These are phyloP conservation scores for Botryotinia convoluta DNA, from an alignment of 2,329 filamentous ascomycete species.

Conservation along the genomic window DNA sequence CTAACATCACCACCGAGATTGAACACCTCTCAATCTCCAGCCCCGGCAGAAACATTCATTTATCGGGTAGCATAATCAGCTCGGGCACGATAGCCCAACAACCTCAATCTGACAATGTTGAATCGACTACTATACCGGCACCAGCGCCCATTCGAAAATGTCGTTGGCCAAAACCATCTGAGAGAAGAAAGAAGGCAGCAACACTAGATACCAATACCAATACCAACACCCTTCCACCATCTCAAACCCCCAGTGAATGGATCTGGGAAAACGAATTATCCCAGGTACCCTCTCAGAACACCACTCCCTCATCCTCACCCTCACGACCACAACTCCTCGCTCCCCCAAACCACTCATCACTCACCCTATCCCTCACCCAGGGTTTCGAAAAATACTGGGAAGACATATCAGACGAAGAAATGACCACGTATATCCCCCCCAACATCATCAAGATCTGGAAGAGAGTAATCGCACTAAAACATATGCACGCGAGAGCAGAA, in stretches of 20 bases:
- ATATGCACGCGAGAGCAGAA: not conserved
- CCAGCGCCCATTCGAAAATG: not conserved
- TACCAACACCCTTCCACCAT: not conserved
- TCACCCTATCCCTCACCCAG: not conserved
- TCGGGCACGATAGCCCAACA: not conserved
- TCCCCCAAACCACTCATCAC: too few species aligned
- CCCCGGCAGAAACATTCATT: not conserved
- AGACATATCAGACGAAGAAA: not conserved
- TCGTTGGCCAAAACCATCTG: not conserved
- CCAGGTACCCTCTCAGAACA: fast-evolving
- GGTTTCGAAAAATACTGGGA: not conserved
- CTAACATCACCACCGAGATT: not conserved
- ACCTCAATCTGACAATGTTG: not conserved
- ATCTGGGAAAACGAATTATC: too few species aligned
- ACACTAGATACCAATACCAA: not conserved
- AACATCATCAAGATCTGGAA: not conserved
- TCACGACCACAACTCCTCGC: too few species aligned
- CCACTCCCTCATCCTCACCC: too few species aligned
- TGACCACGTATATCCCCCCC: not conserved
- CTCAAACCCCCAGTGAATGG: not conserved
- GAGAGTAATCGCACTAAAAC: fast-evolving
- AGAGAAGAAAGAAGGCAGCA: not conserved
- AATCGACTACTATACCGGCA: not conserved
- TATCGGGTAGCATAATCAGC: not conserved
- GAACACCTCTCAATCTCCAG: not conserved